phyloP scores from a whole-genome alignment of 495 filamentous ascomycete genomes.

The Penicillium cataractarum region DNA sequence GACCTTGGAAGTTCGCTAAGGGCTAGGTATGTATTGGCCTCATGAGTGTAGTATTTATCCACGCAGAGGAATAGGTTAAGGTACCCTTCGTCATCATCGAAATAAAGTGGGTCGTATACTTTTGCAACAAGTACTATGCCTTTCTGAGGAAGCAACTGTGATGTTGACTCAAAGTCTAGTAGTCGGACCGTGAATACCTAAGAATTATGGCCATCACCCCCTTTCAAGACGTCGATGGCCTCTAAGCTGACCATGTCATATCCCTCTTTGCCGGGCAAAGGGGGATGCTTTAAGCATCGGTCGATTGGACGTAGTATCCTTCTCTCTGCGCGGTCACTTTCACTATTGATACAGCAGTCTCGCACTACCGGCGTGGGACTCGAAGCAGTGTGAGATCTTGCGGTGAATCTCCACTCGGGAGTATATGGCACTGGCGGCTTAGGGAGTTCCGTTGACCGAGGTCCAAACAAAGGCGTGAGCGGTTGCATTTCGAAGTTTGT shows the following conservation, averaged over 20 bases:
- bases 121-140: conserved; percentile 31
- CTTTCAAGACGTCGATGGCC: conserved; percentile 25
- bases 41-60: conserved; percentile 33
- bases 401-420: conserved; percentile 25
- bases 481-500: conserved; percentile 5
- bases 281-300: conserved; percentile 29
- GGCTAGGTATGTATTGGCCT: conserved; percentile 27
- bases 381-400: conserved; percentile 21
- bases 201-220: conserved; percentile 28
- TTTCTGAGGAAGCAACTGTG: conserved; percentile 9
- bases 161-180: conserved; percentile 15
- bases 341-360: conserved; percentile 18
- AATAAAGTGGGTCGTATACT: conserved; percentile 37
- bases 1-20: conserved; percentile 26
- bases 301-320: conserved; percentile 20
- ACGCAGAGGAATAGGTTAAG: conserved; percentile 31
- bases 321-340: conserved; percentile 10
- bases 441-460: conserved; percentile 14
- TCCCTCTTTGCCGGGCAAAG: too few relatives aligned
- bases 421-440: conserved; percentile 16
- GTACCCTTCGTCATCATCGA: conserved; percentile 27
- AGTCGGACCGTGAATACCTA: conserved; percentile 28
- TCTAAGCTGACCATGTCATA: too few relatives aligned
- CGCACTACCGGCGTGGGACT: conserved; percentile 18
- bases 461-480: conserved; percentile 3